Evolutionary conservation across 305 asterid species (phyloP), one percentile per base, ranked within the genome.

Genomic region (Fraxinus paxiana): DNA sequence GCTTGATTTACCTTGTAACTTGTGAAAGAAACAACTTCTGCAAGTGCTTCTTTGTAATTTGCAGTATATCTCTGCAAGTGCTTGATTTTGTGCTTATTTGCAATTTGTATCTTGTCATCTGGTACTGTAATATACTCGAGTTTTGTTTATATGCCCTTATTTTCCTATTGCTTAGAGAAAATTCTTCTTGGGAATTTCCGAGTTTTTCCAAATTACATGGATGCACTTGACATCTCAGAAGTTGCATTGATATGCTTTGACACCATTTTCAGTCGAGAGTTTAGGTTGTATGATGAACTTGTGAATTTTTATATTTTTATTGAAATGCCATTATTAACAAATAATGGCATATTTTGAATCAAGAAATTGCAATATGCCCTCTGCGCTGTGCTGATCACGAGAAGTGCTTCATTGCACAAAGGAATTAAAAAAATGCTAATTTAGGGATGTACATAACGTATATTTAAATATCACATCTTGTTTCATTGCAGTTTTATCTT

Each of bases 401-500:
- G 65, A 48, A 54, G 20, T 54, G 26, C 10, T 54, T 1, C 26
- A 54, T 5, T 61, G n/a, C 70, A 6, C 15, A 22, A 61, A 1
- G 0, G 70, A 59, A 61, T 8, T 10, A 2, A 61, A 22, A 59
- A 20, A 3, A 28, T 38, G 31, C n/a, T 63, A 18, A 0, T 48
- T 41, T 34, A 31, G 20, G 9, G 12, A n/a, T 28, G 3, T 63
- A 35, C 3, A 9, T 13, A 24, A 61, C 22, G 6, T 34, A 13
- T 15, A 2, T 73, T 76, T 63, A 5, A 28, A 30, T 18, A 28
- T 8, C 15, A 17, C 61, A 4, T 65, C 17, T 80, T 75, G 26
- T 59, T 5, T 72, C 78, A 63, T 73, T 88, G 87, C 96, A 91
- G 98, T 91, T 90, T 81, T 93, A 89, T 51, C 83, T 88, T 65